Conservation (phyloP, 225 moss, liverwort and hornwort species). For the Ulota crispa region DNA sequence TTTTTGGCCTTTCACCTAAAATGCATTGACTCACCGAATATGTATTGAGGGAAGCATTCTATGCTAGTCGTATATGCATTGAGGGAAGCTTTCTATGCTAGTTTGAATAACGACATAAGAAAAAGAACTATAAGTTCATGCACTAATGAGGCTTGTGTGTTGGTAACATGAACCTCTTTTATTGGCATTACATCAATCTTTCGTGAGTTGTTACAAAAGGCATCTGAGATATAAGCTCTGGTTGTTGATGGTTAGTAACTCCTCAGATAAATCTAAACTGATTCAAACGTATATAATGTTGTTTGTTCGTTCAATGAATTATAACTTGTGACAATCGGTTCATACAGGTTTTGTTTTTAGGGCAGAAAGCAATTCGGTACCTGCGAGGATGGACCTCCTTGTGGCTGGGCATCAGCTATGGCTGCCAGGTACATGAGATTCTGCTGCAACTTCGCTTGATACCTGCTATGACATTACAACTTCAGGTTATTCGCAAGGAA, state of each 20-base stretch:
- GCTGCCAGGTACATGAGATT: conserved; percentile 54
- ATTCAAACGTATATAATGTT: neutral
- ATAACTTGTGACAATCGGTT: neutral
- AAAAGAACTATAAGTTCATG: neutral
- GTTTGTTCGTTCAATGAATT: neutral
- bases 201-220: neutral
- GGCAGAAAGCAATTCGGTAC: neutral
- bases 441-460: conserved; percentile 56
- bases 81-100: neutral
- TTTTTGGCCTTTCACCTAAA: no score
- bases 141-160: neutral
- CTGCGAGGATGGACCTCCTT: conserved; percentile 37
- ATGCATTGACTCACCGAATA: neutral
- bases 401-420: conserved; percentile 56
- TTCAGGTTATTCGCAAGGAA: conserved; percentile 8
- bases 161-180: no score
- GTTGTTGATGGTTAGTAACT: neutral
- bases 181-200: neutral
- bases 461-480: conserved; percentile 35
- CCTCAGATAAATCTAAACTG: neutral
- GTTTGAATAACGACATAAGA: neutral
- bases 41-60: neutral
- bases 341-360: neutral
- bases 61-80: no score
- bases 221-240: neutral